A percentile compares a stretch with the other conserved stretches of the same genome.
phyloP scores from a whole-genome alignment of 306 rosid species.

The Cucurbita argyrosperma region DNA sequence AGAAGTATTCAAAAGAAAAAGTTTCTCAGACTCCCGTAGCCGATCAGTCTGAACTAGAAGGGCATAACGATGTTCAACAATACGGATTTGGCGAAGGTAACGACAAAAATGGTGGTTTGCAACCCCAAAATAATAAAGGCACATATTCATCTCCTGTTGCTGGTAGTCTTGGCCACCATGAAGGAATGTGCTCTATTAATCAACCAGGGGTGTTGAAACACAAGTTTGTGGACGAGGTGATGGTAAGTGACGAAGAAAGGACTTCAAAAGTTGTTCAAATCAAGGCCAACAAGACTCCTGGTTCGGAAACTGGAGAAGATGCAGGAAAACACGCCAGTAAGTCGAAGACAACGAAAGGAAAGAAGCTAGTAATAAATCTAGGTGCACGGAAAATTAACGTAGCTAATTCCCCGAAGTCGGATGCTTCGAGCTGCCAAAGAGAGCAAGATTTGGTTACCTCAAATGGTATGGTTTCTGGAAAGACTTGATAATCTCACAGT shows the following conservation, averaged over 20 bases:
- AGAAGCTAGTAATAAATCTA: slow-evolving; percentile 79
- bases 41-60: slow-evolving; percentile 33
- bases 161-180: slow-evolving; percentile 51
- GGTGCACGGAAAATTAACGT: slow-evolving; percentile 81
- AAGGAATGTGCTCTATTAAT: slow-evolving; percentile 34
- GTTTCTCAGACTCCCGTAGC: slow-evolving; percentile 28
- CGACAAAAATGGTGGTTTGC: slow-evolving; percentile 43
- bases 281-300: slow-evolving; percentile 46
- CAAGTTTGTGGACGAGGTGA: slow-evolving; percentile 86
- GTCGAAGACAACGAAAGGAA: slow-evolving; percentile 57
- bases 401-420: slow-evolving; percentile 72
- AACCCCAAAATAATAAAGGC: slow-evolving; percentile 36
- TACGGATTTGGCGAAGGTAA: slow-evolving; percentile 37
- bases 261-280: slow-evolving; percentile 57
- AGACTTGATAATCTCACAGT: not conserved
- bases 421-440: slow-evolving; percentile 72
- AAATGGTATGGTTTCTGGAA: slow-evolving; percentile 35
- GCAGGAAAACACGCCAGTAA: slow-evolving; percentile 41
- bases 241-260: slow-evolving; percentile 80
- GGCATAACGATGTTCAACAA: slow-evolving; percentile 39
- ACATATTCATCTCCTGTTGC: slow-evolving; percentile 52
- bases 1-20: slow-evolving; percentile 47
- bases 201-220: slow-evolving; percentile 56
- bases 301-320: slow-evolving; percentile 58
- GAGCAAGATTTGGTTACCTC: slow-evolving; percentile 42